phyloP scores from a whole-genome alignment of 2,329 filamentous ascomycete genomes.

The Sclerotinia sclerotiorum region DNA sequence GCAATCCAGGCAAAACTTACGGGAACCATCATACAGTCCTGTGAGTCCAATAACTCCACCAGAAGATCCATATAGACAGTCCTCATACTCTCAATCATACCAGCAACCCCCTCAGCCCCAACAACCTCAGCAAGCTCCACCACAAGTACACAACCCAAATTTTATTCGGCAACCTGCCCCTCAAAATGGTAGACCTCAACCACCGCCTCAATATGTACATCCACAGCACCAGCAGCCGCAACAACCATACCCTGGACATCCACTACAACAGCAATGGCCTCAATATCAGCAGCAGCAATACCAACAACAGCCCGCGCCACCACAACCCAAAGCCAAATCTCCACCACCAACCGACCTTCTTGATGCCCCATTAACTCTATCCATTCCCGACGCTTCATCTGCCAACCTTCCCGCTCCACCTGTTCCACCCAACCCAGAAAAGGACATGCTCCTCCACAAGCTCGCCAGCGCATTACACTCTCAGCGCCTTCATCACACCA shows the following conservation, averaged over 20 bases:
- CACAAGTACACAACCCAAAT: constrained; percentile 22
- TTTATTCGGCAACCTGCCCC: constrained; percentile 25
- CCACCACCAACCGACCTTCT: constrained; percentile 54
- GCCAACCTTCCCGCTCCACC: constrained; percentile 67
- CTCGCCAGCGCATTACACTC: constrained; percentile 69
- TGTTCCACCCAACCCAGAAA: constrained; percentile 93
- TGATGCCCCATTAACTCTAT: constrained; percentile 49
- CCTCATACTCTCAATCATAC: constrained; percentile 31
- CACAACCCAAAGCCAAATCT: constrained; percentile 41
- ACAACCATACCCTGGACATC: constrained; percentile 30
- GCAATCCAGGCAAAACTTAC: constrained; percentile 31
- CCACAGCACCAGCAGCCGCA: constrained; percentile 32
- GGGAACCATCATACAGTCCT: constrained; percentile 34
- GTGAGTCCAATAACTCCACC: constrained; percentile 36
- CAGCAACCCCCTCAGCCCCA: constrained; percentile 29
- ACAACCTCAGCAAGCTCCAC: constrained; percentile 23
- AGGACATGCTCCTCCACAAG: constrained; percentile 79
- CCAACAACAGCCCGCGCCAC: constrained; percentile 38
- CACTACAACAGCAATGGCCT: constrained; percentile 29
- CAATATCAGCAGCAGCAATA: constrained; percentile 37
- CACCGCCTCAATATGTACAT: constrained; percentile 30
- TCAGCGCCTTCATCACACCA: constrained; percentile 66
- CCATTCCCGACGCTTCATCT: constrained; percentile 48
- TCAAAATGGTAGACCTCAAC: constrained; percentile 27
- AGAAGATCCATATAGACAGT: constrained; percentile 29